A percentile compares a stretch with the other conserved stretches of the same genome.
Evolutionary conservation across 1,284 basidiomycete genomes (phyloP).

Genomic region (Tilletiaria anomala): DNA sequence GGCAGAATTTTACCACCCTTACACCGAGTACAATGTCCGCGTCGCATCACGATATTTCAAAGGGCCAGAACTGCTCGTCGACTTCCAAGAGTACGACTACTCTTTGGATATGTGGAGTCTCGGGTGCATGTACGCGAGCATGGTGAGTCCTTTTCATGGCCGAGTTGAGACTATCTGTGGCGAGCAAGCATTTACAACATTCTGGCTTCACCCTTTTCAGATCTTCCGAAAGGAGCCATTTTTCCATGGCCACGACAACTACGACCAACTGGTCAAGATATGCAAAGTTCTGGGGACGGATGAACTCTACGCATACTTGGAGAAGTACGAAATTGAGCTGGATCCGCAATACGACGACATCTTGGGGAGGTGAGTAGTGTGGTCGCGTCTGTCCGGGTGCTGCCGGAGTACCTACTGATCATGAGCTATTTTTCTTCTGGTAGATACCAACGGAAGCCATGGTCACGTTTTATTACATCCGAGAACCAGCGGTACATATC

Average conservation of each 20-base stretch:
- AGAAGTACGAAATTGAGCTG: constrained; percentile 53
- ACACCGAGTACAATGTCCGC: constrained; percentile 93
- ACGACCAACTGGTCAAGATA: constrained; percentile 96
- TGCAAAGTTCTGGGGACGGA: constrained; percentile 94
- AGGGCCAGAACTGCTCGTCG: constrained; percentile 88
- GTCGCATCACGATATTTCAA: constrained; percentile 97
- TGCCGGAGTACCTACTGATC: too few relatives aligned
- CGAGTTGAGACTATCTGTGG: too few relatives aligned
- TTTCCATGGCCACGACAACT: constrained; percentile 98
- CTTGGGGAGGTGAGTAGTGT: too few relatives aligned
- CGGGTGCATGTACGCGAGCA: constrained; percentile 73
- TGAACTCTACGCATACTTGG: constrained; percentile 59
- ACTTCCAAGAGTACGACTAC: constrained; percentile 96
- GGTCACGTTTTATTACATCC: constrained; percentile 42
- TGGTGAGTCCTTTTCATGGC: too few relatives aligned
- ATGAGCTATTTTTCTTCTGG: too few relatives aligned
- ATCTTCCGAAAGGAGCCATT: constrained; percentile 99
- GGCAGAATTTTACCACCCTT: constrained; percentile 96
- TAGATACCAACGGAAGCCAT: constrained; percentile 73
- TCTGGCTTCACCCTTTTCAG: too few relatives aligned
- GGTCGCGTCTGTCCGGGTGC: too few relatives aligned
- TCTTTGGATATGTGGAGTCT: constrained; percentile 85
- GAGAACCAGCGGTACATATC: constrained; percentile 95
- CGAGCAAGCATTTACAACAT: too few relatives aligned
- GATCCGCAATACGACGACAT: constrained; percentile 40